Percentiles rank a stretch among this genome's conserved stretches.
phyloP scores from a whole-genome alignment of 352 stramenopile species.

The Phytophthora sojae region DNA sequence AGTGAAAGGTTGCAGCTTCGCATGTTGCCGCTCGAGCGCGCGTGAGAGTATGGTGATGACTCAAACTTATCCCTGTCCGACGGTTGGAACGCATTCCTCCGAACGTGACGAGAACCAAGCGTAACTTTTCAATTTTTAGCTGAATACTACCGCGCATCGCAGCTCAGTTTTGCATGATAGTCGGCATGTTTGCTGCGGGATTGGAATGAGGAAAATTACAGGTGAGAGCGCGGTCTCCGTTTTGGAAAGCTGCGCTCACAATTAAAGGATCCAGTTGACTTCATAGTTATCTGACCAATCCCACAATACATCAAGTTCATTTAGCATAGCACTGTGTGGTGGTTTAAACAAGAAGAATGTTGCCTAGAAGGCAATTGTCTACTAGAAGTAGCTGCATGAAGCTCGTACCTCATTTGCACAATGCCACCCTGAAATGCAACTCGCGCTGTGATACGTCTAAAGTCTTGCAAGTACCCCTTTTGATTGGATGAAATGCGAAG shows the following conservation, averaged over 20 bases:
- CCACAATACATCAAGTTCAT: not conserved
- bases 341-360: no score
- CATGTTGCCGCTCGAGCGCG: not conserved
- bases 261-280: conserved; percentile 89
- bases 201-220: conserved; percentile 84
- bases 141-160: conserved; percentile 63
- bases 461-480: no score
- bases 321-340: not conserved
- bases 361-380: no score
- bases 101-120: conserved; percentile 87
- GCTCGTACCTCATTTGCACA: conserved; percentile 6
- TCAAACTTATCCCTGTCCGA: conserved; percentile 91
- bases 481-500: conserved; percentile 10
- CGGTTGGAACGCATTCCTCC: conserved; percentile 83
- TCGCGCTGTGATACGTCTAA: not conserved
- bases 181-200: conserved; percentile 9
- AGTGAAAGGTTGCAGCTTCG: conserved; percentile 26
- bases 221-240: conserved; percentile 76
- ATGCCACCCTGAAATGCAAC: not conserved
- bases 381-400: no score
- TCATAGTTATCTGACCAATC: conserved; percentile 91
- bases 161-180: not conserved
- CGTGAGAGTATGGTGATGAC: conserved; percentile 77
- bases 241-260: conserved; percentile 74
- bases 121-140: conserved; percentile 88